These are phyloP conservation scores for Psilocybe azurescens DNA, from an alignment of 768 basidiomycete species.

Conservation along the genomic window DNA sequence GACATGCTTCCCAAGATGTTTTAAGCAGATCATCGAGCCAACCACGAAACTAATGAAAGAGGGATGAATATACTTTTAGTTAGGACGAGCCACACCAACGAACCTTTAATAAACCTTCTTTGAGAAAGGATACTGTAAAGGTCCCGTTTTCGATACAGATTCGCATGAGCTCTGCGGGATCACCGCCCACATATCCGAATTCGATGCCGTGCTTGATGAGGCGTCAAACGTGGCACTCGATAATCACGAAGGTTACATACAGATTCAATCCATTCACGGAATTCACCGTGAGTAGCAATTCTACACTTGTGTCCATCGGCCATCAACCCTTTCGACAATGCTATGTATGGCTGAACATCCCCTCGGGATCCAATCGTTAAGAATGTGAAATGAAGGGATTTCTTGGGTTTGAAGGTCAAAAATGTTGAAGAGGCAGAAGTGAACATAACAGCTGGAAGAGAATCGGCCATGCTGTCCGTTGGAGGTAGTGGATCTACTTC, in stretches of 20 bases:
- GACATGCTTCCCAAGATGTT: constrained; percentile 96
- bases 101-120: constrained; percentile 88
- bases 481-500: constrained; percentile 49
- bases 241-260: constrained; percentile 51
- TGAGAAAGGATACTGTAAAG: constrained; percentile 94
- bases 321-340: constrained; percentile 89
- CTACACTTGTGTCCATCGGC: constrained; percentile 87
- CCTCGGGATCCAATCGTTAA: constrained; percentile 96
- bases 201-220: constrained; percentile 87
- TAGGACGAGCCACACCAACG: neutral
- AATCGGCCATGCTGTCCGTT: constrained; percentile 66
- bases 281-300: constrained; percentile 96
- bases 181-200: constrained; percentile 92
- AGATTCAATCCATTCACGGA: constrained; percentile 93
- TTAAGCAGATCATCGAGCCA: constrained; percentile 97
- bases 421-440: constrained; percentile 96
- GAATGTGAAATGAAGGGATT: constrained; percentile 89
- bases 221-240: constrained; percentile 2
- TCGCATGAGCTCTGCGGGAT: constrained; percentile 96
- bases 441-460: constrained; percentile 92
- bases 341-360: constrained; percentile 98
- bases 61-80: too few relatives aligned
- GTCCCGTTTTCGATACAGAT: constrained; percentile 99
- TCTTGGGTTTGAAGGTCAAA: constrained; percentile 92
- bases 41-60: constrained; percentile 78